Percentiles rank a stretch among this genome's conserved stretches.
These are phyloP conservation scores for Tephrocybe sp. DNA, from an alignment of 768 basidiomycete genomes.

Conservation along the genomic window DNA sequence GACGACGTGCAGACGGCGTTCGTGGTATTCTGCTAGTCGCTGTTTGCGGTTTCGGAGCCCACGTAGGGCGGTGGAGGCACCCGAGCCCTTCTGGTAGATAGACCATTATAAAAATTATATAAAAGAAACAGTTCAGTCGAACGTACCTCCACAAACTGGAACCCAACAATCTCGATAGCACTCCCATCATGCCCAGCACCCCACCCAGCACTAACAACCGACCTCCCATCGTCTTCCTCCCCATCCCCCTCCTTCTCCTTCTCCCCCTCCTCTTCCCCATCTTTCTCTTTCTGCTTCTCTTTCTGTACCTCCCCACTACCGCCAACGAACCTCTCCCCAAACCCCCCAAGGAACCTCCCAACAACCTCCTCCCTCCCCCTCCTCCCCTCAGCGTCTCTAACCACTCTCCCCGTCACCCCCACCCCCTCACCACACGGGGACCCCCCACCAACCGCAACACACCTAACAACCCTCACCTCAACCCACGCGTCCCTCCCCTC, in stretches of 20 bases:
- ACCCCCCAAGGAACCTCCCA: constrained; percentile 47
- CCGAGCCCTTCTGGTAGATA: constrained; percentile 44
- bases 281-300: no score
- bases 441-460: constrained; percentile 23
- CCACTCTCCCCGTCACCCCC: constrained; percentile 18
- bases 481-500: constrained; percentile 40
- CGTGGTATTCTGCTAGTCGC: constrained; percentile 65
- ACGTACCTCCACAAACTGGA: constrained; percentile 64
- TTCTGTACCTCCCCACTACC: no score
- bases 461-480: constrained; percentile 40
- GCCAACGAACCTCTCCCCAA: constrained; percentile 38
- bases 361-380: constrained; percentile 41
- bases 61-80: constrained; percentile 46
- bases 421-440: constrained; percentile 32
- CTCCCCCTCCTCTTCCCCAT: constrained; percentile 26
- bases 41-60: constrained; percentile 65
- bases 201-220: constrained; percentile 70
- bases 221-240: constrained; percentile 58
- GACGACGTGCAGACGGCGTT: constrained; percentile 54
- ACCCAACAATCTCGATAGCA: constrained; percentile 68
- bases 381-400: background rate
- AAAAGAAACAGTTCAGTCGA: constrained; percentile 8
- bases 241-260: constrained; percentile 26
- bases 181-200: constrained; percentile 80
- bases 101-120: background rate